Percentiles rank a stretch among this genome's conserved stretches.
Conservation (phyloP, 2,329 filamentous ascomycete genomes). For the Fusarium odoratissimum region DNA sequence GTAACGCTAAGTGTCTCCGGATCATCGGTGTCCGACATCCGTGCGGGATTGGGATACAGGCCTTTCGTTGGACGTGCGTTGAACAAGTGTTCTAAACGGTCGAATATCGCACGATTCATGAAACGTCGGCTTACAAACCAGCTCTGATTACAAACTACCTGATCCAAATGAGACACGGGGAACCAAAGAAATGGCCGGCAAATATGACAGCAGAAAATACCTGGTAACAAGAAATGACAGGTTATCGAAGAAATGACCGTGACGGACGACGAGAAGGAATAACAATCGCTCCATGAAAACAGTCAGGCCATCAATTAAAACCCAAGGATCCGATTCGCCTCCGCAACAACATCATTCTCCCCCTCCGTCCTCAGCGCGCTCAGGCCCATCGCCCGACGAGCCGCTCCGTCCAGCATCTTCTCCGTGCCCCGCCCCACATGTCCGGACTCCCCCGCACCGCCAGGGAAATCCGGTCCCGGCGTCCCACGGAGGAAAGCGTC, state of each 20-base stretch:
- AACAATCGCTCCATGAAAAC: too few species aligned
- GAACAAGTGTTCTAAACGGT: not conserved
- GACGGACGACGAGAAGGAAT: not conserved
- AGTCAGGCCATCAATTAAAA: slow-evolving; percentile 33
- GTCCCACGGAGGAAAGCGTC: slow-evolving; percentile 76
- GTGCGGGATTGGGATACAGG: not conserved
- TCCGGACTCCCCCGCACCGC: slow-evolving; percentile 73
- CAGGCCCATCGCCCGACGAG: slow-evolving; percentile 57
- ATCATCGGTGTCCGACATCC: not conserved
- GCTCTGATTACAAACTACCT: not conserved
- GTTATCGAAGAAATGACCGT: not conserved
- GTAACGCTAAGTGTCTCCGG: not conserved
- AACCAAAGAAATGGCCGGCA: not conserved
- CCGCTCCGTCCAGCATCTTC: slow-evolving; percentile 51
- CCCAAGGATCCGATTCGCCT: slow-evolving; percentile 60
- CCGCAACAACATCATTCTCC: slow-evolving; percentile 49
- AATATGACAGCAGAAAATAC: not conserved
- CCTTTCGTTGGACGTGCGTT: not conserved
- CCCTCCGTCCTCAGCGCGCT: slow-evolving; percentile 10
- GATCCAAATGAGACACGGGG: not conserved
- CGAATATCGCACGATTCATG: not conserved
- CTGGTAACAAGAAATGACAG: not conserved
- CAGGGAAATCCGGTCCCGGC: slow-evolving; percentile 77
- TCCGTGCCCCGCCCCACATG: slow-evolving; percentile 61
- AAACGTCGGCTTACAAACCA: slow-evolving; percentile 17